Evolutionary conservation across 202 grass and related monocot species (phyloP).

Genomic region (Dendrocalamus latiflorus): DNA sequence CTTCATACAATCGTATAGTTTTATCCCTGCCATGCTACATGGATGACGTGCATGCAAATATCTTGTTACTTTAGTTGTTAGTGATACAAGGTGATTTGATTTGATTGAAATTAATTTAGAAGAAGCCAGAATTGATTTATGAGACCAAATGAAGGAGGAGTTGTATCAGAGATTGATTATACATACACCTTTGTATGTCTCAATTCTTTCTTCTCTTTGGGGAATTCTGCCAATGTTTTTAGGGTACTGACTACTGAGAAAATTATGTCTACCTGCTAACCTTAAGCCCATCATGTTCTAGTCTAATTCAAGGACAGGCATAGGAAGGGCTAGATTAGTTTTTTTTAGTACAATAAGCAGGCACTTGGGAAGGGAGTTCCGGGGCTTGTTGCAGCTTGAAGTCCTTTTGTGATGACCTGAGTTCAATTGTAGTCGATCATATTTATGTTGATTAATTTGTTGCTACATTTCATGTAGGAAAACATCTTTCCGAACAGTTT

Average conservation of each 20-base stretch:
- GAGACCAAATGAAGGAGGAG: too few relatives aligned
- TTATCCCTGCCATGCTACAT: not conserved
- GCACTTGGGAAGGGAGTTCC: not conserved
- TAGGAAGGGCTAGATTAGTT: not conserved
- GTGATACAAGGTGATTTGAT: not conserved
- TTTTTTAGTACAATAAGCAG: not conserved
- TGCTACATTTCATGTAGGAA: not conserved
- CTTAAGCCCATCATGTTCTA: not conserved
- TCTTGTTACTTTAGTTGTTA: not conserved
- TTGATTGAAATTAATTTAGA: too few relatives aligned
- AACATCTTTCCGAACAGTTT: not conserved
- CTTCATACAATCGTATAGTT: too few relatives aligned
- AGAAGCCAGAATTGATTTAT: too few relatives aligned
- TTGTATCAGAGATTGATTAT: not conserved
- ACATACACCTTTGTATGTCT: not conserved
- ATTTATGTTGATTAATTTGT: constrained; percentile 14
- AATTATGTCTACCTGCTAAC: not conserved
- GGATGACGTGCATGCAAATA: not conserved
- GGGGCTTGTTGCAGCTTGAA: not conserved
- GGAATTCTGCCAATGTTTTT: not conserved
- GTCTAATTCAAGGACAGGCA: not conserved
- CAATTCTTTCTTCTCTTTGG: not conserved
- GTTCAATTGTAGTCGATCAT: not conserved
- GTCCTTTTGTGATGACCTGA: not conserved
- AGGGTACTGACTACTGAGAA: not conserved